Percentiles rank a stretch among this genome's conserved stretches.
Conservation (phyloP, 257 asterid species). For the Penstemon newberryi region DNA sequence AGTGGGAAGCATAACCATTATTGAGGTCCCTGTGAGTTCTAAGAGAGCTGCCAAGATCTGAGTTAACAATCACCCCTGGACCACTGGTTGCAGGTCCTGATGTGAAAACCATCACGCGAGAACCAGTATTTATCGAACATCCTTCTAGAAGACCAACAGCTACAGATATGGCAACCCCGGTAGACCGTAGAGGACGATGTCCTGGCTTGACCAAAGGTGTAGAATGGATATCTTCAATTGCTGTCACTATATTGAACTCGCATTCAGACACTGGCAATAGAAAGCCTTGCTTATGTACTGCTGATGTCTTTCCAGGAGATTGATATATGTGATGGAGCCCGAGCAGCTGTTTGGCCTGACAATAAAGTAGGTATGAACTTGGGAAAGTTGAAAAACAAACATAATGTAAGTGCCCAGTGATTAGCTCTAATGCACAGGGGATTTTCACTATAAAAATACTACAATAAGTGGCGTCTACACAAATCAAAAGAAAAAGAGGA, state of each 20-base stretch:
- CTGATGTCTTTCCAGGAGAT: conserved; percentile 55
- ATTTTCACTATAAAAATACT: neutral
- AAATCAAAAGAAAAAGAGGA: neutral
- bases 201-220: conserved; percentile 53
- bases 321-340: conserved; percentile 64
- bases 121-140: conserved; percentile 64
- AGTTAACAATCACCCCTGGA: conserved; percentile 73
- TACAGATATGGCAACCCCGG: conserved; percentile 86
- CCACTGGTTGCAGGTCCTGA: conserved; percentile 94
- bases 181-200: conserved; percentile 77
- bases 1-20: conserved; percentile 54
- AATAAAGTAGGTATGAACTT: conserved; percentile 26
- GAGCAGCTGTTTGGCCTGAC: conserved; percentile 65
- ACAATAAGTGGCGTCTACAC: neutral
- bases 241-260: conserved; percentile 79
- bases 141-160: conserved; percentile 93
- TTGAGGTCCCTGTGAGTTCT: conserved; percentile 82
- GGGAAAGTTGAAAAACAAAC: neutral
- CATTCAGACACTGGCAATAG: conserved; percentile 73
- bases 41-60: conserved; percentile 58
- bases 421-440: conserved; percentile 6
- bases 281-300: conserved; percentile 63
- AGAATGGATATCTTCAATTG: conserved; percentile 76
- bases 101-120: conserved; percentile 91
- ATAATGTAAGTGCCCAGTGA: neutral